Base-by-base conservation (phyloP, 331 rosid genomes). In the Prunus yedoensis region DNA sequence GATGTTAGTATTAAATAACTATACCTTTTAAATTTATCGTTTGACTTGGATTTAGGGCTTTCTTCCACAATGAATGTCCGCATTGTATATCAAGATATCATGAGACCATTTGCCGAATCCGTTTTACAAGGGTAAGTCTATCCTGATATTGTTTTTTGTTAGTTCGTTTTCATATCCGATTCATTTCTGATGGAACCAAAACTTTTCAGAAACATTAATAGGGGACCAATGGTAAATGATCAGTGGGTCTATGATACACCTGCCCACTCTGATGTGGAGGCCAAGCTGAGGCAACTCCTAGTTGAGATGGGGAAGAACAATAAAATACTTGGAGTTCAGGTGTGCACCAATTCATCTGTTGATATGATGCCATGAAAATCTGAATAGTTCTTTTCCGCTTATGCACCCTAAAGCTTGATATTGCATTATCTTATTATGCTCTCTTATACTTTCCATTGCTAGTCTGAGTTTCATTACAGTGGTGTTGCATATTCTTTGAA, bases 241-340 rank as follows among this genome's bases (percentile, higher is more conserved):
- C 83, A 64, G 72, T 95, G 99, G 99, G 83, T 95, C 73, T 83
- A 81, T 80, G 91, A 87, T 81, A 80, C 99, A 57, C 98, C 93
- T 46, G 82, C 83, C 71, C 94, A 84, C 66, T 95, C 97, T 78
- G 85, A 87, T 70, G 88, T 87, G 75, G 99, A 92, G 89, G 86
- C 88, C 78, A 95, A 91, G 85, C 88, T 95, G 79, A 91, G 99
- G 84, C 78, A 71, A 67, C 87, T 91, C 82, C 80, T 95, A 74
- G 70, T 91, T 74, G 96, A 89, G 86, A 78, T 95, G 82, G 98
- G 88, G 77, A 89, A 86, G 78, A 78, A 78, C 32, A 86, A 91
- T 74, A 95, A 89, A 91, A 83, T 95, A 84, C 98, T 95, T 66
- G 99, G 99, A 84, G 80, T 95, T 80, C 99, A 95, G 99, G 99